Percentiles rank a stretch among this genome's conserved stretches.
Conservation (phyloP, 2,329 filamentous ascomycete species). For the Cephalotrichum gorgonifer region DNA sequence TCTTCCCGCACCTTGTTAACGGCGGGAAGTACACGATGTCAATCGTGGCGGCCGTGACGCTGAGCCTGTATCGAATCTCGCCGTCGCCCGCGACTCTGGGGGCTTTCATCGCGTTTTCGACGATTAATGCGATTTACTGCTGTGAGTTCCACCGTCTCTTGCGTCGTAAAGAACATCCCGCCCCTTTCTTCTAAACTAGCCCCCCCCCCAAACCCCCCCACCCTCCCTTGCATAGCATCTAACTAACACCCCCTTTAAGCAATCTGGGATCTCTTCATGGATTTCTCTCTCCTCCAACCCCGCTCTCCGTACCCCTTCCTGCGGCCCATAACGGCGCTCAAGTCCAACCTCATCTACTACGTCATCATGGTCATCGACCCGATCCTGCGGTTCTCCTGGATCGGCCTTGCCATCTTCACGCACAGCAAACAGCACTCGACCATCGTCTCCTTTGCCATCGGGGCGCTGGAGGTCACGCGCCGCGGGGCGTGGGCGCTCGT, state of each 20-base stretch:
- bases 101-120: conserved; percentile 69
- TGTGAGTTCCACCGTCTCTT: conserved; percentile 41
- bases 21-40: conserved; percentile 84
- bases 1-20: conserved; percentile 89
- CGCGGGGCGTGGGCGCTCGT: conserved; percentile 87
- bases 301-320: conserved; percentile 58
- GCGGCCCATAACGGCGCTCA: conserved; percentile 71
- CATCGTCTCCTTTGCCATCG: conserved; percentile 68
- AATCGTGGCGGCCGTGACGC: conserved; percentile 64
- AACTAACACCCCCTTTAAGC: conserved; percentile 30
- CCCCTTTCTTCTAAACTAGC: background rate
- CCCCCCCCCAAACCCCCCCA: too few species aligned
- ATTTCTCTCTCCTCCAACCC: conserved; percentile 83
- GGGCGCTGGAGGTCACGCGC: conserved; percentile 69
- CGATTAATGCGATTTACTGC: conserved; percentile 74
- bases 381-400: conserved; percentile 84
- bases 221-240: background rate
- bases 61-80: conserved; percentile 77
- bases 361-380: conserved; percentile 73
- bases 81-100: conserved; percentile 46
- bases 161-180: too few species aligned
- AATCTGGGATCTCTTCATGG: conserved; percentile 93
- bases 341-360: conserved; percentile 76
- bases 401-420: conserved; percentile 82
- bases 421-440: conserved; percentile 74